Percentiles rank a stretch among this genome's conserved stretches.
phyloP scores from a whole-genome alignment of 768 basidiomycete genomes.

The Exsudoporus frostii region DNA sequence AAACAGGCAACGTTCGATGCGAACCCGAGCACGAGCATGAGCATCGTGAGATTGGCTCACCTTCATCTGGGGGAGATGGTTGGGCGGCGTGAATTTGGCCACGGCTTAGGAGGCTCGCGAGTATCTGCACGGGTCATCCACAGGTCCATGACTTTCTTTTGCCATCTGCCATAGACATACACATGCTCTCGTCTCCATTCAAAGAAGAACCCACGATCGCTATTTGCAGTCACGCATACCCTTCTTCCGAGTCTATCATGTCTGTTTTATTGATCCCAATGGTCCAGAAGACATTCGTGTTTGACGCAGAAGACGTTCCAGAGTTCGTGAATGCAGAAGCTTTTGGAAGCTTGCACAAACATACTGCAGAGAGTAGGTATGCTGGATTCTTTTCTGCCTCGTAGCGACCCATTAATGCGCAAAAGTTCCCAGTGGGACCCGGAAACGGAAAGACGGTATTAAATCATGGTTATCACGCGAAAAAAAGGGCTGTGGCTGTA shows the following conservation, averaged over 20 bases:
- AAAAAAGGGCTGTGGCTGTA: slow-evolving; percentile 17
- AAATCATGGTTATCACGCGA: slow-evolving; percentile 12
- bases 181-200: background rate
- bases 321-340: slow-evolving; percentile 2
- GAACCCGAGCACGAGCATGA: too few species aligned
- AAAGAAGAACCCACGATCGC: slow-evolving; percentile 8
- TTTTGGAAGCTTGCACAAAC: background rate
- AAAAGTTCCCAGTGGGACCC: slow-evolving; percentile 3
- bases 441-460: slow-evolving; percentile 7
- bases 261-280: background rate
- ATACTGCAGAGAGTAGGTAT: slow-evolving; percentile 6
- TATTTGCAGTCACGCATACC: slow-evolving; percentile 11
- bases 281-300: slow-evolving; percentile 7
- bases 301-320: slow-evolving; percentile 7
- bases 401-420: background rate
- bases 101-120: background rate
- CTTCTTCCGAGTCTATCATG: slow-evolving; percentile 7
- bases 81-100: too few species aligned
- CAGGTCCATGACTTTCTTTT: background rate
- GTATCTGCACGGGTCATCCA: slow-evolving; percentile 7
- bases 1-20: too few species aligned
- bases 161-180: too few species aligned
- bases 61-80: too few species aligned
- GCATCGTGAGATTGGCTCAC: too few species aligned
- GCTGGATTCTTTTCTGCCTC: background rate